Evolutionary conservation across 2,329 filamentous ascomycete species (phyloP), one percentile per base, ranked within the genome.

Genomic region (Teratosphaeriaceae sp.): DNA sequence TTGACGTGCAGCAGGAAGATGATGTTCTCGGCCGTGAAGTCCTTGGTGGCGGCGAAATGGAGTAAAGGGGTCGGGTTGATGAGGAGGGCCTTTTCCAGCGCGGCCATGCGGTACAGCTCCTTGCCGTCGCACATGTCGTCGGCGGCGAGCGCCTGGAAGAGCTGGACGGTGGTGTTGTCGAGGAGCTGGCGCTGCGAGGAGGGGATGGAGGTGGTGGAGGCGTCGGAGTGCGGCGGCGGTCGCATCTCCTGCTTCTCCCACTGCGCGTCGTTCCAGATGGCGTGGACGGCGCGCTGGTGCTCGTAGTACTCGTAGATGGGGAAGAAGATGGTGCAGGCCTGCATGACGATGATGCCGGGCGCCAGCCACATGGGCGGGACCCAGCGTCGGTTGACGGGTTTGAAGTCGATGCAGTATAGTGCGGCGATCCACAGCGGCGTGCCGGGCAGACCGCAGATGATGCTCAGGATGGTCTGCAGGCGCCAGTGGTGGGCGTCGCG

Each of bases 21-120:
- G 50, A 85, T 80, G 56, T 85, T 85, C 59, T 85, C 82, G 12
- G 80, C 81, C 0, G 80, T 84, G 56, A 85, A 84, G 52, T 85
- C 82, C 26, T 74, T 71, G 1, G 76, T 67, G 0, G 80, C 80
- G 0, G 82, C 80, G 57, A 82, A 85, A 40, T 78, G 64, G 43
- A 81, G 76, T 0, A 85, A 69, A 0, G 77, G 76, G 3, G 71
- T 66, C 0, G 78, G 75, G 56, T 82, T 80, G 38, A 71, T 68
- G 42, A 72, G 66, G 0, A 85, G 66, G 3, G 79, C 76, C 45
- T 76, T 69, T 49, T 85, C 80, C 2, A 85, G 70, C 0, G 79
- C 77, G 31, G 70, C 68, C 74, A 82, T 80, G 34, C 75, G 78
- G 37, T 76, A 66, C 52, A 78, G 68, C 6, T 48, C 49, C 46